Conservation (phyloP, 768 basidiomycete genomes). For the Leccinum subgranulosum region DNA sequence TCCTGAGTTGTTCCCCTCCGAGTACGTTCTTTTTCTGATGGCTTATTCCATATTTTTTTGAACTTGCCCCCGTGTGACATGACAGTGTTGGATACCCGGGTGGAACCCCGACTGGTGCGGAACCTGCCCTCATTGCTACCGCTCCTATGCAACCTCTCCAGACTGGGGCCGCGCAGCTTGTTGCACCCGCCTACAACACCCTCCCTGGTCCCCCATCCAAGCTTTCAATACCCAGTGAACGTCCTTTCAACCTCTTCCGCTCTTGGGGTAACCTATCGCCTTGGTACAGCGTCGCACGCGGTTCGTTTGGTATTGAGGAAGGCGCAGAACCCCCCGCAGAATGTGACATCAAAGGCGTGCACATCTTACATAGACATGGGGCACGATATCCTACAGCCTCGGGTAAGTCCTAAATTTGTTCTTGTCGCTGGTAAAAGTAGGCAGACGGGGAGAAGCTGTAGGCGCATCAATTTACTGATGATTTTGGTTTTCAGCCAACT, state of each 20-base stretch:
- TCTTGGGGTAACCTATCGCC: slow-evolving; percentile 85
- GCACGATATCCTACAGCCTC: slow-evolving; percentile 69
- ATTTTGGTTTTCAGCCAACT: slow-evolving; percentile 39
- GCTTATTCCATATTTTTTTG: background rate
- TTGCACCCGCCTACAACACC: slow-evolving; percentile 40
- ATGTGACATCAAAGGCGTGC: slow-evolving; percentile 70
- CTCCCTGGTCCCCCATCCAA: slow-evolving; percentile 21
- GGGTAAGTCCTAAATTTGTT: slow-evolving; percentile 39
- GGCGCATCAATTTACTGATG: background rate
- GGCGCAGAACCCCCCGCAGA: slow-evolving; percentile 65
- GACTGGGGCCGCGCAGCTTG: slow-evolving; percentile 62
- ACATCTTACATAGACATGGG: slow-evolving; percentile 81
- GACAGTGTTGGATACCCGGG: slow-evolving; percentile 68
- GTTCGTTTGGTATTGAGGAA: slow-evolving; percentile 71
- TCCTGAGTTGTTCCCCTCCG: slow-evolving; percentile 71
- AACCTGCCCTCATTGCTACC: slow-evolving; percentile 67
- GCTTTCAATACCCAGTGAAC: slow-evolving; percentile 15
- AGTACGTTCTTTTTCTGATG: slow-evolving; percentile 23
- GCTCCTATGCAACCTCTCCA: slow-evolving; percentile 79
- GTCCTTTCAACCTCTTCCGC: slow-evolving; percentile 62
- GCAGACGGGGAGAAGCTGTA: background rate
- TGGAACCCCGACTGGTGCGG: slow-evolving; percentile 75
- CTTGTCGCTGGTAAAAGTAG: background rate
- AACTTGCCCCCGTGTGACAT: background rate
- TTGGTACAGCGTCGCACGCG: slow-evolving; percentile 72